Evolutionary conservation across 352 stramenopile genomes (phyloP).

Genomic region (Phytopythium cucurbitacearum): DNA sequence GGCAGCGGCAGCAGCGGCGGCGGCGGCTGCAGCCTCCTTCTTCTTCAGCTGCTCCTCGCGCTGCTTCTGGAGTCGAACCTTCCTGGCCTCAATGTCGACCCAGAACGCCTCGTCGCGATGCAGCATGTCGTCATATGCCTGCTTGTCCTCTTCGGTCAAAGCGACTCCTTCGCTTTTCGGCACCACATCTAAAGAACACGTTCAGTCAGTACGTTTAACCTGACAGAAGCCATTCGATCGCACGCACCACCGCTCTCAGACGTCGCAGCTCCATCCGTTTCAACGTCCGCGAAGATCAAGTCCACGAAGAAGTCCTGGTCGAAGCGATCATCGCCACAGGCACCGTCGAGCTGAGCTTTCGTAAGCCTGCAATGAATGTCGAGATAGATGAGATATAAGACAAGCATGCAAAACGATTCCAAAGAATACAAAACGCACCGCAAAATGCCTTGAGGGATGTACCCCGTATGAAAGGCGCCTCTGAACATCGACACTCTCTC

Average conservation of each 20-base stretch:
- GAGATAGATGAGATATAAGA: not conserved
- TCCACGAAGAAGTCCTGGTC: conserved; percentile 96
- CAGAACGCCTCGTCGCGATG: conserved; percentile 84
- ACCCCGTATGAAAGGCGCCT: conserved; percentile 97
- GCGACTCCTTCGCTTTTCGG: conserved; percentile 68
- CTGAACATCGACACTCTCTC: conserved; percentile 96
- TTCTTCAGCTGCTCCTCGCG: conserved; percentile 70
- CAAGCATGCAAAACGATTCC: conserved; percentile 1
- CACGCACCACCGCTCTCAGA: conserved; percentile 6
- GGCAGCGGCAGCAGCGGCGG: conserved; percentile 27
- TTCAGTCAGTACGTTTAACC: too few relatives aligned
- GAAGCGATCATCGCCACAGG: conserved; percentile 92
- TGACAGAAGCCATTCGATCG: too few relatives aligned
- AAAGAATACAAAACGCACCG: conserved; percentile 30
- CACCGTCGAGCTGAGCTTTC: conserved; percentile 95
- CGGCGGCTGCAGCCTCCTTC: conserved; percentile 54
- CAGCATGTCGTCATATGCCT: conserved; percentile 87
- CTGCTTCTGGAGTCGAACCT: conserved; percentile 63
- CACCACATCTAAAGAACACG: not conserved
- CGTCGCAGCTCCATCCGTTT: conserved; percentile 47
- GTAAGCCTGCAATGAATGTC: conserved; percentile 65
- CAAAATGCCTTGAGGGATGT: conserved; percentile 94
- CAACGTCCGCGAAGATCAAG: conserved; percentile 94
- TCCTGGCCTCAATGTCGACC: conserved; percentile 80
- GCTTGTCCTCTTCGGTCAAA: conserved; percentile 73